phyloP scores from a whole-genome alignment of 176 grass and related monocot genomes.

The Oropetium thomaeum region DNA sequence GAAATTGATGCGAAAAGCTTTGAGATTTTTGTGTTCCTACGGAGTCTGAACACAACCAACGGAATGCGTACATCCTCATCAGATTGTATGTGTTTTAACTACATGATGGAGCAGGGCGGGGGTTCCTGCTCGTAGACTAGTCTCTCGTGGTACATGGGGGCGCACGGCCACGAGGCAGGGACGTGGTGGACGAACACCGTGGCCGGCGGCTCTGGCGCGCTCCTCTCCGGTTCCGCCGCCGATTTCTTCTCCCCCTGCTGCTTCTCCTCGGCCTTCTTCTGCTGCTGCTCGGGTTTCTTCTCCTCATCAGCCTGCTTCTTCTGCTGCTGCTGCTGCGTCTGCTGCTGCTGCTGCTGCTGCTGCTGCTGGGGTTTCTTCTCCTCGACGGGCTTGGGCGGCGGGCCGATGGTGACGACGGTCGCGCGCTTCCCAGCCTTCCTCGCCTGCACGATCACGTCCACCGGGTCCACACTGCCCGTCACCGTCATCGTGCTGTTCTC shows the following conservation, averaged over 20 bases:
- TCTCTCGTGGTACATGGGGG: conserved; percentile 36
- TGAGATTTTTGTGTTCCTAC: too few relatives aligned
- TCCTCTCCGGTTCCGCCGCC: conserved; percentile 16
- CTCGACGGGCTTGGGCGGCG: conserved; percentile 47
- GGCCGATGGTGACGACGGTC: conserved; percentile 45
- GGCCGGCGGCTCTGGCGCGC: conserved; percentile 10
- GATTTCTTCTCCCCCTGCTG: conserved; percentile 12
- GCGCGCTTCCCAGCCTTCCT: conserved; percentile 60
- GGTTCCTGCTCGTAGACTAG: conserved; percentile 29
- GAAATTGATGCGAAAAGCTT: not conserved
- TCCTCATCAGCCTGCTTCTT: not conserved
- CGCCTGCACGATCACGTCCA: conserved; percentile 53
- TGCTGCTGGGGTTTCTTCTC: conserved; percentile 43
- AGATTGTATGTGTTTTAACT: too few relatives aligned
- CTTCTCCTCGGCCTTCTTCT: not conserved
- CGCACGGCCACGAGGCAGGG: conserved; percentile 29
- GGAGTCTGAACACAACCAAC: too few relatives aligned
- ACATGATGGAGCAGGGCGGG: conserved; percentile 47
- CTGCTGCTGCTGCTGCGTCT: conserved; percentile 44
- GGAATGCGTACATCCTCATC: too few relatives aligned
- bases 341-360: not conserved
- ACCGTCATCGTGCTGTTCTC: conserved; percentile 64
- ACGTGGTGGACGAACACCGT: conserved; percentile 38
- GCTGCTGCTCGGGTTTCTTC: not conserved
- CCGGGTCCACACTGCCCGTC: conserved; percentile 56